A percentile compares a stretch with the other conserved stretches of the same genome.
These are phyloP conservation scores for Candida sp. DNA, from an alignment of 1,139 yeast species.

Conservation along the genomic window DNA sequence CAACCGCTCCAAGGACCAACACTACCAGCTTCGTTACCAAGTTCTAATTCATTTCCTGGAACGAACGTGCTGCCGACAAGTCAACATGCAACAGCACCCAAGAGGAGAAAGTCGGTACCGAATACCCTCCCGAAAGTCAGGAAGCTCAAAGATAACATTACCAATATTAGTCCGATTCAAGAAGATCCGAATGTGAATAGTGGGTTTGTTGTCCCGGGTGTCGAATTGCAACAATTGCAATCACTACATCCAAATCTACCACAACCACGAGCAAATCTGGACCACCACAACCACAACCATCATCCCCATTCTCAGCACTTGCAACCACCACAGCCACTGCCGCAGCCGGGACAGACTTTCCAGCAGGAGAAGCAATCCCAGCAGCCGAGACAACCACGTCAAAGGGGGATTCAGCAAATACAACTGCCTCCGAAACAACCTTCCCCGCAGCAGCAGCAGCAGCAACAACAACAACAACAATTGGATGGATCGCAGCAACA, in stretches of 20 bases:
- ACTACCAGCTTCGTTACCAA: neutral
- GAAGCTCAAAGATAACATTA: neutral
- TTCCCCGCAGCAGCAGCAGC: neutral
- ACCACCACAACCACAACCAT: neutral
- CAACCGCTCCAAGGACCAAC: neutral
- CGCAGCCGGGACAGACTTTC: neutral
- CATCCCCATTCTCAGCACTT: too few species aligned
- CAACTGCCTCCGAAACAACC: neutral
- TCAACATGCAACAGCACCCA: constrained; percentile 10
- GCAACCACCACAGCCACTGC: neutral
- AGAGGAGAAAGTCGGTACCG: neutral
- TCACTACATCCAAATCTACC: constrained; percentile 1
- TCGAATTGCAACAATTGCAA: constrained; percentile 1
- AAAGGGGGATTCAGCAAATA: neutral
- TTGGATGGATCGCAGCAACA: neutral
- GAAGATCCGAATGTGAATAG: neutral
- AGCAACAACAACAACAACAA: neutral
- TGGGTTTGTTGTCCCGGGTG: neutral
- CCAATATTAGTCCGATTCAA: constrained; percentile 1
- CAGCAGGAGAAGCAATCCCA: neutral
- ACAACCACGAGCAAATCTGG: neutral
- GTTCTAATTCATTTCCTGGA: neutral
- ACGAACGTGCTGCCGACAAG: neutral
- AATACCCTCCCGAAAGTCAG: neutral
- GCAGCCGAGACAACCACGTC: neutral